Evolutionary conservation across 2,329 filamentous ascomycete genomes (phyloP).

Genomic region (Cordyceps cicadae): DNA sequence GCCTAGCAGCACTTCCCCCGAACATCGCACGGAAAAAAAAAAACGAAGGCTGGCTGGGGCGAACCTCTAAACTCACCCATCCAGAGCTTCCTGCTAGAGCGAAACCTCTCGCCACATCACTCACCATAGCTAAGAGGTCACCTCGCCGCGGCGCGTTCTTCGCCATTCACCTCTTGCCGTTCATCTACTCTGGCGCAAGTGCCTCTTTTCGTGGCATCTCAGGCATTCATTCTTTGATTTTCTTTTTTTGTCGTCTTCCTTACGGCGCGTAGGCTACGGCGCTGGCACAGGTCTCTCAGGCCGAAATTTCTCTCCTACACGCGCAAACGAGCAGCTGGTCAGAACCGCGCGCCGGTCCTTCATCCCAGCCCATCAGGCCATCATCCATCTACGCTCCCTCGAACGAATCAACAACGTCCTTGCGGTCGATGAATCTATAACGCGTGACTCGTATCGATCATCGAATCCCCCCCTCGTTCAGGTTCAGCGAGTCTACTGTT

Average conservation of each 20-base stretch:
- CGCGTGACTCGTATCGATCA: background rate
- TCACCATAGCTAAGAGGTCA: conserved; percentile 6
- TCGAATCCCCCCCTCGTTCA: background rate
- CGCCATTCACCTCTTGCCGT: background rate
- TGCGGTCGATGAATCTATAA: background rate
- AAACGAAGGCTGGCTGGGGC: conserved; percentile 22
- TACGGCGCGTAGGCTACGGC: conserved; percentile 36
- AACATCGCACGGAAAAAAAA: background rate
- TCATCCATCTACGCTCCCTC: background rate
- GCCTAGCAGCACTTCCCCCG: background rate
- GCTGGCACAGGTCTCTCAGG: background rate
- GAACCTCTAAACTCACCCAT: background rate
- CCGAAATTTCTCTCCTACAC: conserved; percentile 6
- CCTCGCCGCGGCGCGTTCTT: background rate
- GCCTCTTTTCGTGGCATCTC: background rate
- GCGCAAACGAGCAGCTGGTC: background rate
- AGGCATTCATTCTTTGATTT: background rate
- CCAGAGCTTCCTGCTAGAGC: conserved; percentile 9
- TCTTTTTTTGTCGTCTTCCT: conserved; percentile 28
- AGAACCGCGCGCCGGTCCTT: background rate
- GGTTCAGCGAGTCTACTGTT: background rate
- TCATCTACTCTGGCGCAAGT: background rate
- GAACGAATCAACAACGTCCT: background rate
- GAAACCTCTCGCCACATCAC: conserved; percentile 8
- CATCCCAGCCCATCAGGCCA: background rate